Percentiles rank a stretch among this genome's conserved stretches.
Conservation (phyloP, 345 rosid genomes). For the Aegle marmelos region DNA sequence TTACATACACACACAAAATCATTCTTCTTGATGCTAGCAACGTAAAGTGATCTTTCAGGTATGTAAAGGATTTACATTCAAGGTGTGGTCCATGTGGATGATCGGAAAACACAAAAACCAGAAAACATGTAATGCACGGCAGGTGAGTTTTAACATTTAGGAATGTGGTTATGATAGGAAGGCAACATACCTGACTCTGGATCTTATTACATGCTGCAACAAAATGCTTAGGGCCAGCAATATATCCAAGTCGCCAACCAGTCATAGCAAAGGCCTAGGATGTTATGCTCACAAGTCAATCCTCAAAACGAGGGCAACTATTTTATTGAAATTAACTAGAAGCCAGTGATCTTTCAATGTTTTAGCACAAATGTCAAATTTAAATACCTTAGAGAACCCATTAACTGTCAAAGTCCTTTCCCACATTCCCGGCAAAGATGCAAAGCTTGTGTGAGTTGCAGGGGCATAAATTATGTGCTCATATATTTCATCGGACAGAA, state of each 20-base stretch:
- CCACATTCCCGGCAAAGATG: slow-evolving; percentile 92
- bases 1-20: background rate
- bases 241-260: slow-evolving; percentile 97
- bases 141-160: background rate
- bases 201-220: slow-evolving; percentile 91
- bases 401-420: slow-evolving; percentile 92
- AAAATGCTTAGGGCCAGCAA: slow-evolving; percentile 93
- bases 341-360: background rate
- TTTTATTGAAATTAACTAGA: background rate
- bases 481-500: slow-evolving; percentile 92
- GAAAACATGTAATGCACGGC: background rate
- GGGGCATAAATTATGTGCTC: slow-evolving; percentile 96
- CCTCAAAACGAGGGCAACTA: background rate
- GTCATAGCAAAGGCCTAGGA: slow-evolving; percentile 99
- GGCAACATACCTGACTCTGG: slow-evolving; percentile 87
- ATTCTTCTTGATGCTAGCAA: background rate
- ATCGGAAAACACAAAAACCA: background rate
- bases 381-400: slow-evolving; percentile 90
- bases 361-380: background rate
- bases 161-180: background rate
- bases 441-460: slow-evolving; percentile 89
- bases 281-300: slow-evolving; percentile 12
- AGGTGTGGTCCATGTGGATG: too few relatives aligned
- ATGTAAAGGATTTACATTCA: background rate
- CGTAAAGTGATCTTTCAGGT: background rate